Evolutionary conservation across 306 rosid species (phyloP).

Genomic region (Psophocarpus tetragonolobus): DNA sequence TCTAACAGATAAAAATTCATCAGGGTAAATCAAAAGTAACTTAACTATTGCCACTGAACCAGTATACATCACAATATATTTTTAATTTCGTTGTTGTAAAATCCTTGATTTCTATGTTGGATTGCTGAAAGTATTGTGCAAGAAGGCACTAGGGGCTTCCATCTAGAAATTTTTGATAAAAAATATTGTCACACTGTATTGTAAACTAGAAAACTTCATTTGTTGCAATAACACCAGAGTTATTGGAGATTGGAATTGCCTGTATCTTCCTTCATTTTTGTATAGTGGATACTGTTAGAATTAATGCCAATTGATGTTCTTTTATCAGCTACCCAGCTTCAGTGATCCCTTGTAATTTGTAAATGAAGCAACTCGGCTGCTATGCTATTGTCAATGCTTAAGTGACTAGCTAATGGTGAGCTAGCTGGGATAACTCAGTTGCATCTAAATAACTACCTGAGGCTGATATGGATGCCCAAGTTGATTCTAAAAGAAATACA

Average conservation of each 20-base stretch:
- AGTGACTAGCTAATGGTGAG: background rate
- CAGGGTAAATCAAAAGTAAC: background rate
- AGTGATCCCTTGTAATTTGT: background rate
- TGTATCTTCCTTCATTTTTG: background rate
- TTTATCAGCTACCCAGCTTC: constrained; percentile 21
- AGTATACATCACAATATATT: background rate
- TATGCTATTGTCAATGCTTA: constrained; percentile 17
- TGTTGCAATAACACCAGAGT: background rate
- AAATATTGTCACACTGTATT: no score
- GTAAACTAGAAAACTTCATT: background rate
- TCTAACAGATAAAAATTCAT: background rate
- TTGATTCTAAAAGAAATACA: background rate
- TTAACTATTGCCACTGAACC: background rate
- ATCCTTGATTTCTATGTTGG: background rate
- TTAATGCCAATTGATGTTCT: constrained; percentile 24
- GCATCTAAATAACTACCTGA: constrained; percentile 8
- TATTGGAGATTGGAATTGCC: constrained; percentile 6
- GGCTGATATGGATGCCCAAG: background rate
- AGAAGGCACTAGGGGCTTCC: background rate
- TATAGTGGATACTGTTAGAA: background rate
- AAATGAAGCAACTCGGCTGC: constrained; percentile 11
- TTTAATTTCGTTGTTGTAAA: background rate
- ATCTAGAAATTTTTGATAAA: background rate
- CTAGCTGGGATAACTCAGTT: constrained; percentile 20
- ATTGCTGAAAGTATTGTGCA: constrained; percentile 1